Evolutionary conservation across 1,139 yeast species (phyloP), one percentile per base, ranked within the genome.

Genomic region (Tardiomyces depauwii): DNA sequence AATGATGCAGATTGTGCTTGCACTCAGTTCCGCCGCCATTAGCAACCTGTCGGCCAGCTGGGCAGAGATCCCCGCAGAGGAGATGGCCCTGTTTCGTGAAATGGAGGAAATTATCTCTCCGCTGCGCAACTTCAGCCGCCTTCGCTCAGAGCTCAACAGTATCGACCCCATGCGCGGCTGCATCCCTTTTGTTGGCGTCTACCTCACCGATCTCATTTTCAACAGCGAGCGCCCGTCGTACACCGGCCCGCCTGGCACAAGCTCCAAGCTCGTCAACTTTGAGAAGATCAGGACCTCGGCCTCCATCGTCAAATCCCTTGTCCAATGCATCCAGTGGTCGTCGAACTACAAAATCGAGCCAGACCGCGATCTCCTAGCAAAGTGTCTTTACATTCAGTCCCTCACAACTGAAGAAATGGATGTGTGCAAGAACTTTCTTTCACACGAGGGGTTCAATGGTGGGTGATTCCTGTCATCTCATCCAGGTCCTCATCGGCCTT

Each of bases 281-380:
- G 79, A 84, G 42, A 82, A 87, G 56, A 84, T 83, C 65, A 73
- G 84, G 53, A 81, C 83, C 5, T 74, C 87, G 2, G 89, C 94
- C 2, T 78, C 78, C 50, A 80, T 88, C 44, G 89, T 87, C 41
- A 83, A 84, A 60, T 78, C 83, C 7, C 74, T 89, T 49, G 75
- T 89, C 41, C 88, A 85, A 60, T 77, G 86, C 58, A 84, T 87
- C 46, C 95, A 86, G 59, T 86, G 95, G 93, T 78, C 93, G 0
- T 71, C 73, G 44, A 72, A 82, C 51, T 87, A 85, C 66, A 54
- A 62, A 28, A 62, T 72, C 47, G 63, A 67, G 33, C 60, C 68
- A 2, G 67, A 80, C 48, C 73, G 75, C 9, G 89, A 84, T 47
- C 63, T 87, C 30, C 65, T 88, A 50, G 82, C 95, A 47, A 86